A percentile compares a stretch with the other conserved stretches of the same genome.
phyloP scores from a whole-genome alignment of 2,329 filamentous ascomycete species.

The Pestalotiopsis sp. region DNA sequence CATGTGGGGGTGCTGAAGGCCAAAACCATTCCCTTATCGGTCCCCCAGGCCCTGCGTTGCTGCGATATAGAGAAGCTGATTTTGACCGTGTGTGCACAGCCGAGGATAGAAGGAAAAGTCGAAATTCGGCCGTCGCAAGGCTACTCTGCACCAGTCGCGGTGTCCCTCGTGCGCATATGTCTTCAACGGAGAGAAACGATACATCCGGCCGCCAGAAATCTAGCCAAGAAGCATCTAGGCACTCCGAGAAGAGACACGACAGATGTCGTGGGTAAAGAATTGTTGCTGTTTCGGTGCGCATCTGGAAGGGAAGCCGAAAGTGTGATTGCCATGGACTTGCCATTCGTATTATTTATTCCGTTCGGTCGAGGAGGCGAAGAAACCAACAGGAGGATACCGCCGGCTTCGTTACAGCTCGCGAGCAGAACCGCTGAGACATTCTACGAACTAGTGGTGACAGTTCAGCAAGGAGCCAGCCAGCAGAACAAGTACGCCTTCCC shows the following conservation, averaged over 20 bases:
- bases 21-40: neutral
- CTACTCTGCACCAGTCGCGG: constrained; percentile 82
- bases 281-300: constrained; percentile 85
- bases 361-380: constrained; percentile 92
- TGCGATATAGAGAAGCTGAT: constrained; percentile 18
- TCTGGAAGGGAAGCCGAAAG: constrained; percentile 84
- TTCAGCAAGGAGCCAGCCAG: constrained; percentile 85
- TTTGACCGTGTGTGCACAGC: constrained; percentile 53
- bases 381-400: constrained; percentile 85
- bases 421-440: constrained; percentile 95
- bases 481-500: constrained; percentile 92
- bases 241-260: constrained; percentile 88
- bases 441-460: constrained; percentile 94
- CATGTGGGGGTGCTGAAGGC: constrained; percentile 15
- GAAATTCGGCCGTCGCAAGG: constrained; percentile 89
- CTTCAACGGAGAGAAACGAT: constrained; percentile 94
- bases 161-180: constrained; percentile 93
- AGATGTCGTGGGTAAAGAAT: constrained; percentile 94
- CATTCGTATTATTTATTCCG: constrained; percentile 96
- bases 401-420: constrained; percentile 86
- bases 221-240: constrained; percentile 88
- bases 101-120: constrained; percentile 96
- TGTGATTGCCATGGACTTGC: constrained; percentile 93
- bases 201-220: constrained; percentile 91
- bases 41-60: constrained; percentile 8